Evolutionary conservation across 176 grass and related monocot genomes (phyloP).

Genomic region (Miscanthus lutarioriparius): DNA sequence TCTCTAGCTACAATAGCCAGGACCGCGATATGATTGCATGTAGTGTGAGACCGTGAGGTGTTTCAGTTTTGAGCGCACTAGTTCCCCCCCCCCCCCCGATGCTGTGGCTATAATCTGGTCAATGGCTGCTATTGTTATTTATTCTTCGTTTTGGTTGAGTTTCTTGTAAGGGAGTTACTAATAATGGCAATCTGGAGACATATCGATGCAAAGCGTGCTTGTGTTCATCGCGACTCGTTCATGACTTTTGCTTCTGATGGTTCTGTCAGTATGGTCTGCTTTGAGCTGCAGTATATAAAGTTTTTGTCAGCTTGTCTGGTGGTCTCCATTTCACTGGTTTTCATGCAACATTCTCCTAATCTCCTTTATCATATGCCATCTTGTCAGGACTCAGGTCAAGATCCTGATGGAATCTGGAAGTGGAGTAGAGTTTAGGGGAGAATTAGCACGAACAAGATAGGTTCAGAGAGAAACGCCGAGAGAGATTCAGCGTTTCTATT

Average conservation of each 20-base stretch:
- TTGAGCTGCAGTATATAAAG: not conserved
- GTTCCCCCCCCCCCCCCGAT: not conserved
- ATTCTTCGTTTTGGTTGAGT: slow-evolving; percentile 32
- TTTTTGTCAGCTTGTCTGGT: not conserved
- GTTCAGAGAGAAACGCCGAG: no score
- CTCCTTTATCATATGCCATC: not conserved
- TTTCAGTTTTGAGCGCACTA: slow-evolving; percentile 16
- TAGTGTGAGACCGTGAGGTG: slow-evolving; percentile 23
- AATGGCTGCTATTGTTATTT: slow-evolving; percentile 13
- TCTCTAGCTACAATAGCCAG: slow-evolving; percentile 25
- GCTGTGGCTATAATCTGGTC: slow-evolving; percentile 26
- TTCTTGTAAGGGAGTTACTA: not conserved
- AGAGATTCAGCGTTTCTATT: no score
- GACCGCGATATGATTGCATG: slow-evolving; percentile 18
- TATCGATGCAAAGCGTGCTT: not conserved
- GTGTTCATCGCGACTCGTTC: slow-evolving; percentile 5
- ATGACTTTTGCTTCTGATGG: slow-evolving; percentile 34
- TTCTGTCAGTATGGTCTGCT: slow-evolving; percentile 29
- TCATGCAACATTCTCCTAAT: not conserved
- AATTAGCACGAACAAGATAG: no score
- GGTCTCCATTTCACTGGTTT: not conserved
- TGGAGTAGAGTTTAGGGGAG: no score
- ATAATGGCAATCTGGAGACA: slow-evolving; percentile 4
- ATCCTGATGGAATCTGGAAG: no score
- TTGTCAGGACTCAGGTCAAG: no score